Base-by-base conservation (phyloP, 495 filamentous ascomycete genomes). In the Penicillium longicatenatum region DNA sequence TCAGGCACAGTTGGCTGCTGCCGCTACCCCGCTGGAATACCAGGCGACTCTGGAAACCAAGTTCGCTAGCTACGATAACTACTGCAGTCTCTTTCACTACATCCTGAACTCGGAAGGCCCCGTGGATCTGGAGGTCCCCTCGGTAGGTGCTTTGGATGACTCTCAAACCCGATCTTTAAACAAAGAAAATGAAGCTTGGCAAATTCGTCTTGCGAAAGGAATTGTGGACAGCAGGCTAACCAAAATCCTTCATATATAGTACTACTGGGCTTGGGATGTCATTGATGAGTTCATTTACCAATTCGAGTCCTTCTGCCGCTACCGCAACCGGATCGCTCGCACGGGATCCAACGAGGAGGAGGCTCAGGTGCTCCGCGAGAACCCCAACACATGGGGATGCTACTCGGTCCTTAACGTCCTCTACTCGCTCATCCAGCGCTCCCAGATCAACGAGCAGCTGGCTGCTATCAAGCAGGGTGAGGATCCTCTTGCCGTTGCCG, bases 261-360 rank as follows among this genome's bases (percentile, higher is more conserved):
- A 96, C 77, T 96, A 92, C 79, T 98, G 94, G 94, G 95, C 94
- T 17, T 98, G 95, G 94, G 94, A 98, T 77, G 95, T 97, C 58
- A 98, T 98, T 75, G 94, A 98, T 69, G 94, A 98, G 70, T 98
- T 98, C 79, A 98, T 98, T 77, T 98, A 98, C 82, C 94, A 98
- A 75, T 98, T 98, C 82, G 97, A 98, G 81, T 95, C 91, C 37
- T 98, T 98, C 81, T 98, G 92, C 74, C 88, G 90, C 52, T 96
- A 97, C 83, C 88, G 94, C 64, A 90, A 94, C 63, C 86, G 91
- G 35, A 84, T 97, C 58, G 94, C 94, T 56, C 84, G 91, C 66
- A 90, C 91, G 66, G 89, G 82, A 61, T 86, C 87, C 71, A 91
- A 90, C 67, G 86, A 89, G 70, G 93, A 97, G 72, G 95, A 98